Conservation (phyloP, 371 early-diverging fungal species). For the Zancudomyces culisetae region DNA sequence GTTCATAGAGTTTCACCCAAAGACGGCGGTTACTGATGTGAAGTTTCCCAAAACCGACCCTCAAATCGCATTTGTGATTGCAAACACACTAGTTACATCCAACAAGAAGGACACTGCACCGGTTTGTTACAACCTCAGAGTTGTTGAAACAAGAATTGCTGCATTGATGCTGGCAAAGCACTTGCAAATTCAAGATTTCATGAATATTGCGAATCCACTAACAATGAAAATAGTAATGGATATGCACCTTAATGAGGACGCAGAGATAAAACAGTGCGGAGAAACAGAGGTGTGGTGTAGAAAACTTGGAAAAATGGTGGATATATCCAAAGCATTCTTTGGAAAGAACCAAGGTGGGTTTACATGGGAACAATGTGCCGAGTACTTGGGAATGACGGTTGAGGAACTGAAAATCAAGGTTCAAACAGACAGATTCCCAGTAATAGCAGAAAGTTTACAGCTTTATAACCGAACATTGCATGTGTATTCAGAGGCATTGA, state of each 20-base stretch:
- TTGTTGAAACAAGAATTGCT: slow-evolving; percentile 77
- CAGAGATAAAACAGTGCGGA: slow-evolving; percentile 5
- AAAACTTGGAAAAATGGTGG: slow-evolving; percentile 27
- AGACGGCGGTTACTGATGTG: slow-evolving; percentile 40
- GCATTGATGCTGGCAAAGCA: slow-evolving; percentile 42
- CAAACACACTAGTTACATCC: slow-evolving; percentile 68
- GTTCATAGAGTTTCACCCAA: slow-evolving; percentile 71
- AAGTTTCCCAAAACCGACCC: slow-evolving; percentile 32
- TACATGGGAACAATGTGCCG: slow-evolving; percentile 38
- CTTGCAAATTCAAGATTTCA: no score
- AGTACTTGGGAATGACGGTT: slow-evolving; percentile 29
- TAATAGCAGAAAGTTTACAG: slow-evolving; percentile 51
- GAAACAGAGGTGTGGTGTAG: slow-evolving; percentile 25
- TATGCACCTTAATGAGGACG: slow-evolving; percentile 27
- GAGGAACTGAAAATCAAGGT: slow-evolving; percentile 29
- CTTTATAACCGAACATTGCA: slow-evolving; percentile 65
- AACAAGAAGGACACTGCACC: slow-evolving; percentile 83
- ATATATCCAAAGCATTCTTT: slow-evolving; percentile 21
- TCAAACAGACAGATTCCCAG: slow-evolving; percentile 33
- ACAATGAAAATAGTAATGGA: slow-evolving; percentile 48
- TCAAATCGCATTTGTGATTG: slow-evolving; percentile 61
- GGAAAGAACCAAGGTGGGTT: slow-evolving; percentile 33
- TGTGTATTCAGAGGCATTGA: slow-evolving; percentile 58
- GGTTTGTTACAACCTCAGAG: slow-evolving; percentile 77
- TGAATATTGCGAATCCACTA: slow-evolving; percentile 26